Conservation (phyloP, 768 basidiomycete species). For the Mycena crocata region DNA sequence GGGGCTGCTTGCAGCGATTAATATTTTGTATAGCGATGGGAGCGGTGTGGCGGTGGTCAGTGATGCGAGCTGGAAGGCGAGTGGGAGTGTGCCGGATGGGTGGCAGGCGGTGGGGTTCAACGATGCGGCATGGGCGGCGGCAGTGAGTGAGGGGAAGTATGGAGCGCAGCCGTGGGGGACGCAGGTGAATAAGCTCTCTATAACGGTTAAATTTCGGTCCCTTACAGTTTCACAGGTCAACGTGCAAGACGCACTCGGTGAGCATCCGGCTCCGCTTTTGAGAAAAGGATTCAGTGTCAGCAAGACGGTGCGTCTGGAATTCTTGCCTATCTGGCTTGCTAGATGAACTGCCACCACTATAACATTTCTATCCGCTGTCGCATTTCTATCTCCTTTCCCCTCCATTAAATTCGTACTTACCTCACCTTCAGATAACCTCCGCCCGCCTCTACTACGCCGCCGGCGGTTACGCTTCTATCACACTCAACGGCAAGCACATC, state of each 20-base stretch:
- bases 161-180: constrained; percentile 40
- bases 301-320: constrained; percentile 14
- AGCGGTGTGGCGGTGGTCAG: constrained; percentile 27
- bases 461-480: constrained; percentile 44
- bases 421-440: constrained; percentile 31
- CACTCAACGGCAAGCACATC: constrained; percentile 41
- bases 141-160: constrained; percentile 35
- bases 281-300: constrained; percentile 37
- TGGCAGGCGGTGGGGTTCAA: constrained; percentile 37
- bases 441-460: constrained; percentile 44
- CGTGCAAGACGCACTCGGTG: constrained; percentile 39
- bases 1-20: constrained; percentile 39
- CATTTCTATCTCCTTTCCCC: neutral
- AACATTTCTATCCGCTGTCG: neutral
- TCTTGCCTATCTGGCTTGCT: constrained; percentile 35
- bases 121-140: constrained; percentile 39
- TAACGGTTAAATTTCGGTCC: too few relatives aligned
- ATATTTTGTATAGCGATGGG: constrained; percentile 41
- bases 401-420: neutral
- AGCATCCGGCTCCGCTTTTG: constrained; percentile 45
- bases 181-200: too few relatives aligned
- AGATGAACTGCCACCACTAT: constrained; percentile 33
- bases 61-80: constrained; percentile 37
- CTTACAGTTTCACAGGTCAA: too few relatives aligned
- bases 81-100: constrained; percentile 14